A percentile compares a stretch with the other conserved stretches of the same genome.
Conservation (phyloP, 345 rosid genomes). For the Eucalyptus erythrocorys region DNA sequence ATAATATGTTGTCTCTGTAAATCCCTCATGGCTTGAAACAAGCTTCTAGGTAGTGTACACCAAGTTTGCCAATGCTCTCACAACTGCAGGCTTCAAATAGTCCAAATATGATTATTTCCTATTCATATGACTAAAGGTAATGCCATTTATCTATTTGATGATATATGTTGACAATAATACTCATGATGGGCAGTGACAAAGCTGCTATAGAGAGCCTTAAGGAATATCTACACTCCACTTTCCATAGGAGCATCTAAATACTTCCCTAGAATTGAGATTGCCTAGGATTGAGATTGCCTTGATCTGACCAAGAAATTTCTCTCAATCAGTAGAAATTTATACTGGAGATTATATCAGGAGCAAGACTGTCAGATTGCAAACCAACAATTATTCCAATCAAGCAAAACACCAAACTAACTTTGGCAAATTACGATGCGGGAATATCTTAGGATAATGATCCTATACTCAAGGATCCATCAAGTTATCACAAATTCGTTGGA, state of each 20-base stretch:
- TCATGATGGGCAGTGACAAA: not conserved
- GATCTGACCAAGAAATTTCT: not conserved
- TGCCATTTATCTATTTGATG: not conserved
- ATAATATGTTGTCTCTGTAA: too few species aligned
- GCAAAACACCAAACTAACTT: not conserved
- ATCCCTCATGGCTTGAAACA: not conserved
- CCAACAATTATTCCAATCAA: not conserved
- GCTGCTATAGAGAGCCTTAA: not conserved
- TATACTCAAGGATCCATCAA: not conserved
- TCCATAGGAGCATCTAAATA: not conserved
- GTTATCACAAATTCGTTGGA: not conserved
- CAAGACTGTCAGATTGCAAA: accelerated
- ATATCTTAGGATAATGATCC: not conserved
- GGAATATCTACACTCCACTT: not conserved
- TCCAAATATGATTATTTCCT: not conserved
- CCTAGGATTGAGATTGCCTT: not conserved
- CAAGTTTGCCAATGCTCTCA: too few species aligned
- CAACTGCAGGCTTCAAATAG: not conserved
- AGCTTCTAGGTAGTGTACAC: not conserved
- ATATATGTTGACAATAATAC: not conserved
- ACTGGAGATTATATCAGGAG: not conserved
- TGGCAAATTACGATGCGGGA: not conserved
- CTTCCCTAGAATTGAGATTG: not conserved
- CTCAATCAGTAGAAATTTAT: not conserved
- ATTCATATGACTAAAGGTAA: not conserved